Evolutionary conservation across 1,284 basidiomycete genomes (phyloP), one percentile per base, ranked within the genome.

Genomic region (Cystobasidiaceae sp.): DNA sequence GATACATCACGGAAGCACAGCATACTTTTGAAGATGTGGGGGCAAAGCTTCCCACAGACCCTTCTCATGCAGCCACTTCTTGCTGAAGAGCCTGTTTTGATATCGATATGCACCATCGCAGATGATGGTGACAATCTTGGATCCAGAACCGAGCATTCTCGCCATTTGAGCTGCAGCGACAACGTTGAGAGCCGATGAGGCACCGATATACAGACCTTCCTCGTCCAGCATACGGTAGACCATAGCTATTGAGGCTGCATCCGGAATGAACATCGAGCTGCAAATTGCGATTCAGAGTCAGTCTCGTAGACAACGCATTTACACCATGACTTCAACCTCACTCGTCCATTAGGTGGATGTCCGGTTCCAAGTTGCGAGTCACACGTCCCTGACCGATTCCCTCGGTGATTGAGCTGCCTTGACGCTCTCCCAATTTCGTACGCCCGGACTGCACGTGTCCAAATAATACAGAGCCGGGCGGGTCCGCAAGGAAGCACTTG

Each of bases 301-400:
- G n/a, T n/a, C n/a, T n/a, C n/a, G n/a, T n/a, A n/a, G n/a, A n/a
- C n/a, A n/a, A n/a, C n/a, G n/a, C n/a, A n/a, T n/a, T n/a, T 17
- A 34, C n/a, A 32, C 5, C 23, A 27, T 9, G 6, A 46, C 11
- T 13, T 17, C 7, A 17, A 34, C 33, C 63, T 59, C 51, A 66
- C 63, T 66, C 90, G 60, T 87, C 83, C 37, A 98, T 70, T 50
- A 90, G 80, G 13, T 85, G 81, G 44, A 97, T 81, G 75, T 97
- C 89, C 0, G 87, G 91, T 44, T 81, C 86, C 70, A 98, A 80
- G 78, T 99, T 99, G 73, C 90, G 82, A n/a, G 94, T 99, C 56
- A 99, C 84, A 68, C 94, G 87, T 23, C 94, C 94, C 78, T 99
- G 96, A 70, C 96, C 96, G 72, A 98, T 97, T 49, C 93, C 94